Evolutionary conservation across 148 eudicot species (phyloP), one percentile per base, ranked within the genome.

Genomic region (Linanthus parryae): DNA sequence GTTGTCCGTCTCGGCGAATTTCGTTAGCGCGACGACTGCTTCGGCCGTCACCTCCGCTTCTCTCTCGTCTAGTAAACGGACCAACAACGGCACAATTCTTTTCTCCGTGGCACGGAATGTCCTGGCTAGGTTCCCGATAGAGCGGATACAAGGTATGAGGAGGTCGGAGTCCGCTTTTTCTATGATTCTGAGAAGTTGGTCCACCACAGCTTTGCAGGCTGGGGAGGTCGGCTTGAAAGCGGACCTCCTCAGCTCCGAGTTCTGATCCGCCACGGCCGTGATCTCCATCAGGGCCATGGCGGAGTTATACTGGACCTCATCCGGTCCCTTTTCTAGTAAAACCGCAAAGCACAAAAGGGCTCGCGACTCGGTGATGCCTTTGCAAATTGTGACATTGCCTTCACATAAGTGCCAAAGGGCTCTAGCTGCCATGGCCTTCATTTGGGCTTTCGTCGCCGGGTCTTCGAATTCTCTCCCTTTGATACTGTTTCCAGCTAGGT

Each of bases 161-260:
- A 85, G 73, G 17, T 82, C 83, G 0, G 81, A 56, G 28, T 73
- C 74, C 0, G 69, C 79, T 33, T 71, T 62, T 1, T 55, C 57
- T 8, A 82, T 81, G 1, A 85, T 80, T 16, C 59, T 69, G 0
- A 89, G 64, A 8, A 89, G 70, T n/a, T 85, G 97, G 28, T 89
- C 91, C 10, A 85, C 81, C 0, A 89, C 83, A 0, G 91, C 95
- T 56, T 70, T 80, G 11, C 88, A 86, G 3, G 90, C 84, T 0
- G 91, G 95, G 0, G 91, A 58, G 16, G 74, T 85, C 3, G 95
- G 97, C 56, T 89, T 89, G 58, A 89, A 89, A 21, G 95, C 91
- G 0, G 71, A 64, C 9, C 74, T 65, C 22, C 95, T 72, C 38
- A 85, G 45, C 23, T 80, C 91, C 0, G 84, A 33, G 24, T 83